A percentile compares a stretch with the other conserved stretches of the same genome.
These are phyloP conservation scores for Sugiyamaella pinicola DNA, from an alignment of 1,139 yeast species.

Conservation along the genomic window DNA sequence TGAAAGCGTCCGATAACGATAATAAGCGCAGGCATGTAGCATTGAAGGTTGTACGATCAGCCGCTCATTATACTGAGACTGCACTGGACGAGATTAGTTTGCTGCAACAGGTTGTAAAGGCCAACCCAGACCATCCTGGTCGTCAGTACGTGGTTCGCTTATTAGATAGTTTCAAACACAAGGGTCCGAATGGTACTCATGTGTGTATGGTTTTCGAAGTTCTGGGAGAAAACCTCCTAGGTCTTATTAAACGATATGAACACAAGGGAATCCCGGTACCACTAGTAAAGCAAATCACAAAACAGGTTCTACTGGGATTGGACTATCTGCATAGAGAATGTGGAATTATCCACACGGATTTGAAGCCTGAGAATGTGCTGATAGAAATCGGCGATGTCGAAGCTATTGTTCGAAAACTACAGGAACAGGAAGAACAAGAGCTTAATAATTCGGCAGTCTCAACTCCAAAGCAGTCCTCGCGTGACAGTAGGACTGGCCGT, in stretches of 20 bases:
- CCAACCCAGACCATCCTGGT: slow-evolving; percentile 68
- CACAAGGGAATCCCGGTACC: slow-evolving; percentile 74
- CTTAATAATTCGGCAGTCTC: slow-evolving; percentile 11
- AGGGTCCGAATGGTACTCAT: slow-evolving; percentile 80
- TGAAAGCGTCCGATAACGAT: slow-evolving; percentile 20
- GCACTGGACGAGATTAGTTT: slow-evolving; percentile 82
- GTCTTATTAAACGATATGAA: slow-evolving; percentile 64
- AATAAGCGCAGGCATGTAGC: slow-evolving; percentile 64
- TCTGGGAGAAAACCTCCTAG: slow-evolving; percentile 76
- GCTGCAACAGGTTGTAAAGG: slow-evolving; percentile 51
- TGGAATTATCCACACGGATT: slow-evolving; percentile 89
- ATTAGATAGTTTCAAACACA: slow-evolving; percentile 73
- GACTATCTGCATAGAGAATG: slow-evolving; percentile 83
- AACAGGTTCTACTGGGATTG: slow-evolving; percentile 71
- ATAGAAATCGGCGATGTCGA: slow-evolving; percentile 80
- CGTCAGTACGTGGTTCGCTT: slow-evolving; percentile 68
- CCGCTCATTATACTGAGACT: slow-evolving; percentile 71
- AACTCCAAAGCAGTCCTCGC: slow-evolving; percentile 22
- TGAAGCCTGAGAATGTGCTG: slow-evolving; percentile 88
- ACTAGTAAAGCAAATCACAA: slow-evolving; percentile 77
- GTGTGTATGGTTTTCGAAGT: slow-evolving; percentile 91
- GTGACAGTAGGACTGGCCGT: slow-evolving; percentile 29
- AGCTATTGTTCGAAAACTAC: slow-evolving; percentile 60
- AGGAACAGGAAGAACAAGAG: slow-evolving; percentile 47
- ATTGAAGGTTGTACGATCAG: slow-evolving; percentile 77